Evolutionary conservation across 345 rosid genomes (phyloP), one percentile per base, ranked within the genome.

Genomic region (Euphorbia pulcherrima): DNA sequence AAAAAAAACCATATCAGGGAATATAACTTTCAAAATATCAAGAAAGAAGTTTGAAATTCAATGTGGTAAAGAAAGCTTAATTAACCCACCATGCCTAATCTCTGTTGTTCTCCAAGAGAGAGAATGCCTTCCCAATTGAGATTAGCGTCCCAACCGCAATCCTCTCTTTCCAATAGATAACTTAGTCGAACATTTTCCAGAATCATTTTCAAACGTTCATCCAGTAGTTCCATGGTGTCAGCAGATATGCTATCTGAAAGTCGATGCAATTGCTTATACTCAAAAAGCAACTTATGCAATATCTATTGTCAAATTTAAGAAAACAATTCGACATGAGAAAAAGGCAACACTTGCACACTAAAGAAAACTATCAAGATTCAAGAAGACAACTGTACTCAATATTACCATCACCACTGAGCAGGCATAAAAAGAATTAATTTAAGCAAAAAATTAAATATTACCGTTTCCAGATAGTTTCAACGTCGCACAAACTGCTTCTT

Each of bases 91-190:
- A 94, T 92, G 75, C 99, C 97, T 65, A 94, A 79, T 78, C 99
- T 87, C 76, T 94, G 99, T 76, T 92, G 99, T 75, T 94, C 99
- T 57, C 99, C 99, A 11, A 94, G 97, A 69, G 99, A 94, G 20
- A 94, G 89, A 59, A 79, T 87, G 69, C 92, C 93, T 82, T 92
- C 97, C 99, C 99, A 94, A 68, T 88, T 87, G 40, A 77, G 72
- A 64, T 72, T 71, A 51, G 97, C 87, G 78, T 92, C 93, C 97
- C 96, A 94, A 63, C 93, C 93, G 58, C 83, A 79, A 71, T 80
- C 88, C 64, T 84, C 96, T 77, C 99, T 83, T 72, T 89, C 97
- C 82, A 92, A 73, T 53, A 94, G 92, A 83, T 94, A 94, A 68
- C 75, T 86, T 62, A 94, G 75, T 50, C 97, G 78, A 64, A 94